Conservation (phyloP, 2,329 filamentous ascomycete species). For the Mycosphaerella sp. region DNA sequence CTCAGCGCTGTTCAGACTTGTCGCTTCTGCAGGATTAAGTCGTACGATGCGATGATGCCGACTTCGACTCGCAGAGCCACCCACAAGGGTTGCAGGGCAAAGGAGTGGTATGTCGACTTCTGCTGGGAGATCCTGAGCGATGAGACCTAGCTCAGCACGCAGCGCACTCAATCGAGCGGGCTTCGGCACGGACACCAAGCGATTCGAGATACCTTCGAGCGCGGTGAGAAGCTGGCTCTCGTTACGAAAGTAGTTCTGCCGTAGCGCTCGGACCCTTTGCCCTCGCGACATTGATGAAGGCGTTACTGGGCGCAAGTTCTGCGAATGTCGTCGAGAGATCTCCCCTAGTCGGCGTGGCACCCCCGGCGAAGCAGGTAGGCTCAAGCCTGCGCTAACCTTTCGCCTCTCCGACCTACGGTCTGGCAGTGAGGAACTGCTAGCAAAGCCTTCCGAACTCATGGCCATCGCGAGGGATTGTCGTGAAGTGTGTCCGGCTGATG, state of each 20-base stretch:
- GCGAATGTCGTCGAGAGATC: slow-evolving; percentile 51
- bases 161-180: slow-evolving; percentile 73
- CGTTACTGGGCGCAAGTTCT: slow-evolving; percentile 48
- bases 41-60: slow-evolving; percentile 76
- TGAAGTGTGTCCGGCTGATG: slow-evolving; percentile 8
- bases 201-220: slow-evolving; percentile 75
- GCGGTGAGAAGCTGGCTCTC: slow-evolving; percentile 75
- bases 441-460: slow-evolving; percentile 26
- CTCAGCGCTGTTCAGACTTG: slow-evolving; percentile 78
- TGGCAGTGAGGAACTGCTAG: slow-evolving; percentile 32
- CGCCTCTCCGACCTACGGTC: slow-evolving; percentile 22
- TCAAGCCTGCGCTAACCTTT: slow-evolving; percentile 20
- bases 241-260: slow-evolving; percentile 76
- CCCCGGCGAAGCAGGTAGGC: slow-evolving; percentile 36
- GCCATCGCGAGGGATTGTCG: slow-evolving; percentile 33
- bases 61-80: slow-evolving; percentile 67
- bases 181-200: slow-evolving; percentile 76
- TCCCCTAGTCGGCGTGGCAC: slow-evolving; percentile 34
- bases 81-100: slow-evolving; percentile 65
- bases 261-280: slow-evolving; percentile 65
- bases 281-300: slow-evolving; percentile 56
- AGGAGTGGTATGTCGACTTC: slow-evolving; percentile 80
- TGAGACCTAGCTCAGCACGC: slow-evolving; percentile 71
- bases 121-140: slow-evolving; percentile 72
- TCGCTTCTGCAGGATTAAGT: slow-evolving; percentile 75